Base-by-base conservation (phyloP, 768 basidiomycete species). In the Tylopilus vinaceipallidus region DNA sequence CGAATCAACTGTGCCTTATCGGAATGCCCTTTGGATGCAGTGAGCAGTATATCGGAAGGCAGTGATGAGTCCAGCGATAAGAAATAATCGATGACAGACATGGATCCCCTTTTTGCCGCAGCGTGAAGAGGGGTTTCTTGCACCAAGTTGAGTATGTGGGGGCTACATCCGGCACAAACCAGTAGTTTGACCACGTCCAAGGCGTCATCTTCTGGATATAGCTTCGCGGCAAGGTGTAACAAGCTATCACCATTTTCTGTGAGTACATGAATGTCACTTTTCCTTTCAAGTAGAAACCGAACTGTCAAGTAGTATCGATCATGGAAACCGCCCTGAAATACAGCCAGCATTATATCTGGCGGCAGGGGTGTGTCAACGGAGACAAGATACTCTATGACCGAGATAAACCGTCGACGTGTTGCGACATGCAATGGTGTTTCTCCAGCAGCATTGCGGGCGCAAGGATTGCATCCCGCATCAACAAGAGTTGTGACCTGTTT, bases 331-430 rank as follows among this genome's bases (percentile, higher is more conserved):
- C n/a, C 27, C 32, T 10, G 5, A 13, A 33, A 33, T 16, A 9
- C 32, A 6, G 32, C 13, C 12, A 45, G 19, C 32, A 50, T 34
- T 1, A 29, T 6, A 14, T 50, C 49, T n/a, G 32, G 11, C 22
- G 50, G 44, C 8, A 33, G 20, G 2, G 30, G 14, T 8, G 16
- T 14, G 2, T 26, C 38, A 20, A 40, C 3, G 4, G 38, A 51
- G 20, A 47, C 6, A 11, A 51, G 23, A 41, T 51, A 41, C 10
- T 45, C 49, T 35, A 49, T 45, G 27, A 45, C 42, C 2, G 19
- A 26, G 8, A 36, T 22, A 6, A 20, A 9, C n/a, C 40, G 9
- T 6, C 20, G 35, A 10, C 5, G 4, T 37, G 41, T 35, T 24
- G 51, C 46, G 6, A 42, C n/a, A 17, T 52, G 33, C 12, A 37